Conservation (phyloP, 1,139 yeast species). For the Saccharomycopsis hybrid region DNA sequence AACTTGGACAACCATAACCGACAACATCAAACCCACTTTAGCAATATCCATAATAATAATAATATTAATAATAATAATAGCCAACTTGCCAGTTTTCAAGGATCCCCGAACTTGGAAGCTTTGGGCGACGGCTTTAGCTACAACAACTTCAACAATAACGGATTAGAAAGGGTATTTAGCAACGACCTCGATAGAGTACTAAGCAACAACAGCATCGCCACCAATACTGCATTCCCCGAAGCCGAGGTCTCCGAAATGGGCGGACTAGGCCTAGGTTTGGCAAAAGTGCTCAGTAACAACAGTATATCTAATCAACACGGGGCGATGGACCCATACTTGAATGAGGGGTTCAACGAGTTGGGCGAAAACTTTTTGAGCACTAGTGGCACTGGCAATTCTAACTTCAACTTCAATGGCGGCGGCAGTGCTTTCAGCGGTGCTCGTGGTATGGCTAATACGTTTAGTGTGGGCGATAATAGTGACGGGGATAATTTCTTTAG, state of each 20-base stretch:
- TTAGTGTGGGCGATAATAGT: background rate
- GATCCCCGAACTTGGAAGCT: too few relatives aligned
- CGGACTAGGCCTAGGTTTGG: background rate
- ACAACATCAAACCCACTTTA: too few relatives aligned
- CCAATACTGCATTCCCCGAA: background rate
- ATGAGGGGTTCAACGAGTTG: constrained; percentile 4
- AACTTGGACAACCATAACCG: too few relatives aligned
- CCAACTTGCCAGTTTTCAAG: too few relatives aligned
- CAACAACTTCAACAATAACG: background rate
- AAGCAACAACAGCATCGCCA: constrained; percentile 4
- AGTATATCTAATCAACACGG: background rate
- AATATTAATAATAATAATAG: too few relatives aligned
- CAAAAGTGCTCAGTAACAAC: constrained; percentile 6
- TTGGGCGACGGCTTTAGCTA: background rate
- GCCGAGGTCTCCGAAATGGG: background rate
- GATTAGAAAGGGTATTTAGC: background rate
- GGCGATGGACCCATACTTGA: background rate
- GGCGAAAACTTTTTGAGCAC: background rate
- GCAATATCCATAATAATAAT: too few relatives aligned
- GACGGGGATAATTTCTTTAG: background rate
- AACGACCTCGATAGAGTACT: background rate
- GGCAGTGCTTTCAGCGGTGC: background rate
- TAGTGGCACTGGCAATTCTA: too few relatives aligned
- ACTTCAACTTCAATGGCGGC: too few relatives aligned
- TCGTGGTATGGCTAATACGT: background rate